These are phyloP conservation scores for Gonium pectorale DNA, from an alignment of 139 green algal species.

Conservation along the genomic window DNA sequence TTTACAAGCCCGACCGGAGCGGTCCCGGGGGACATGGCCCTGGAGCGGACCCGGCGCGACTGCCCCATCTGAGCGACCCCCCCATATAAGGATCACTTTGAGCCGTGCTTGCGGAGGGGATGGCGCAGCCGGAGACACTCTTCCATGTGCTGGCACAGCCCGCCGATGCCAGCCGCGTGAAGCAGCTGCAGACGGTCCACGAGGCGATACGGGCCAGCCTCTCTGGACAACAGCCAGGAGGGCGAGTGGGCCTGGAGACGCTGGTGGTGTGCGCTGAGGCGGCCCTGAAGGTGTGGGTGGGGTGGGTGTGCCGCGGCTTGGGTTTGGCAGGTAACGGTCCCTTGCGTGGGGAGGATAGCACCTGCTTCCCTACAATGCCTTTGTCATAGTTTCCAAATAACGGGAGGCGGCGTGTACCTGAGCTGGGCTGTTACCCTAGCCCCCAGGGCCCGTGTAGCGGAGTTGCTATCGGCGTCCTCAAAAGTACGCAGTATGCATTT, in stretches of 20 bases:
- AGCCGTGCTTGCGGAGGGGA: not conserved
- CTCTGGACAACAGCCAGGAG: not conserved
- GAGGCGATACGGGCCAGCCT: slow-evolving; percentile 34
- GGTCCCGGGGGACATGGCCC: too few relatives aligned
- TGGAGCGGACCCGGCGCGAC: too few relatives aligned
- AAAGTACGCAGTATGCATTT: too few relatives aligned
- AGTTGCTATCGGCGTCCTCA: too few relatives aligned
- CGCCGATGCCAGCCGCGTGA: slow-evolving; percentile 24
- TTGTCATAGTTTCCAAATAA: too few relatives aligned
- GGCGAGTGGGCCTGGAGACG: slow-evolving; percentile 49
- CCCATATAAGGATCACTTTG: too few relatives aligned
- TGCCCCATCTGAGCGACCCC: too few relatives aligned
- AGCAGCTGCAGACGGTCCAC: slow-evolving; percentile 40
- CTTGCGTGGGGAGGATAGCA: not conserved
- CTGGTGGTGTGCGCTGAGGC: slow-evolving; percentile 59
- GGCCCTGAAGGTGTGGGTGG: slow-evolving; percentile 48
- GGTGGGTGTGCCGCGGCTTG: not conserved
- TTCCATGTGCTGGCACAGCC: slow-evolving; percentile 23
- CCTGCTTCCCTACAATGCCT: too few relatives aligned
- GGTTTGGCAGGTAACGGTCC: not conserved
- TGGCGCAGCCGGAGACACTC: slow-evolving; percentile 31
- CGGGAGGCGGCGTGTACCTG: too few relatives aligned
- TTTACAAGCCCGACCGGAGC: too few relatives aligned
- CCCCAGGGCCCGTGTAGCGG: too few relatives aligned
- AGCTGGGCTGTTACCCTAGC: too few relatives aligned